Evolutionary conservation across 78 protist species (phyloP), one percentile per base, ranked within the genome.

Genomic region (Dictyostelium purpureum): DNA sequence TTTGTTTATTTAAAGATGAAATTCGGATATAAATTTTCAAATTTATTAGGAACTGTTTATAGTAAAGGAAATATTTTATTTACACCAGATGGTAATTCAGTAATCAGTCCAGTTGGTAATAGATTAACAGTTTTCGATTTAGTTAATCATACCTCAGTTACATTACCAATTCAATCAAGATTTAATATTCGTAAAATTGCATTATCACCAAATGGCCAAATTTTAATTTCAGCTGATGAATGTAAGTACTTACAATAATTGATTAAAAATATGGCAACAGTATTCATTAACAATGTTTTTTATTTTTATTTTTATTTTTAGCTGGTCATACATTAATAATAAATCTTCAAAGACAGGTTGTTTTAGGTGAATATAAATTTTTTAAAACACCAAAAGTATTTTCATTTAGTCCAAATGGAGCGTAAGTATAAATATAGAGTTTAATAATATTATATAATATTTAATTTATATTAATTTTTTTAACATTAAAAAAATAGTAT

Each of bases 81-180:
- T 87, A 90, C 98, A 1, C 95, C 96, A 4, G 99, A 98, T 37
- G 99, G 99, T 14, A 80, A 92, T 45, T 11, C 93, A 12, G 89
- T 98, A 11, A 47, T 96, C 69, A 69, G 96, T 63, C 98, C 99
- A 1, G 99, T 97, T 11, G 99, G 99, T 63, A 98, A 98, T 56
- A 94, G 99, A 45, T 79, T 98, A 35, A 26, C 96, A 6, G 91
- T 93, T n/a, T 98, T 96, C 37, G 98, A 98, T 52, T 26, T 80
- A 12, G 66, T 79, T 28, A 90, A 91, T 71, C 75, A 96, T 79
- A 83, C 45, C 28, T 43, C 90, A 18, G 11, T 52, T 47, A 96
- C 98, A 1, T 54, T 96, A 33, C 97, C 98, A 11, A 42, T 90
- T 51, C 96, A 97, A 85, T 66, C 63, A 37, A 74, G 87, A n/a